A percentile compares a stretch with the other conserved stretches of the same genome.
Evolutionary conservation across 23 red algal species (phyloP).

Genomic region (Gracilaria vermiculophylla): DNA sequence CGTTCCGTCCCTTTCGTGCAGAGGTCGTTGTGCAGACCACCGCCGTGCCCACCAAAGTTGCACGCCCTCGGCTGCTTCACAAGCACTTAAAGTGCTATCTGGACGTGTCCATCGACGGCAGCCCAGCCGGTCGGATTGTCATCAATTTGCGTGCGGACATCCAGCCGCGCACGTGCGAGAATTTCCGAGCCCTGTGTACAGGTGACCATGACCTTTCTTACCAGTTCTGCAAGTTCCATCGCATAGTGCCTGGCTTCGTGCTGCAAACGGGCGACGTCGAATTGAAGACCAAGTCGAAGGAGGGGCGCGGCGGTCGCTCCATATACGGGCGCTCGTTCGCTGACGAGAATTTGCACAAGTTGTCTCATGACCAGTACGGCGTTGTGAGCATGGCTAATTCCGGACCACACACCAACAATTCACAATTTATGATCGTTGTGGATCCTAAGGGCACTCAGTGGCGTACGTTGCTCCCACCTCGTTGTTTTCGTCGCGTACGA

Average conservation of each 20-base stretch:
- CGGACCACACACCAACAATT: slow-evolving; percentile 89
- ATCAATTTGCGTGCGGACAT: slow-evolving; percentile 74
- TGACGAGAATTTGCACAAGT: slow-evolving; percentile 80
- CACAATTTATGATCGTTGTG: slow-evolving; percentile 72
- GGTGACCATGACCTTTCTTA: slow-evolving; percentile 69
- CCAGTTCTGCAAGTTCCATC: slow-evolving; percentile 86
- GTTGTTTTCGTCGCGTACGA: too few relatives aligned
- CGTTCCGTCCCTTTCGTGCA: background rate
- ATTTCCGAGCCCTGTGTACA: slow-evolving; percentile 71
- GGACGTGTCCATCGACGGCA: slow-evolving; percentile 71
- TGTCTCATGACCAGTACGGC: slow-evolving; percentile 73
- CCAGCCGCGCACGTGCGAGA: slow-evolving; percentile 82
- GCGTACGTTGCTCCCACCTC: slow-evolving; percentile 17
- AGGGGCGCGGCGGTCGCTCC: slow-evolving; percentile 84
- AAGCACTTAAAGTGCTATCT: slow-evolving; percentile 68
- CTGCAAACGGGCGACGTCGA: slow-evolving; percentile 90
- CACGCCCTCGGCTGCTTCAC: slow-evolving; percentile 20
- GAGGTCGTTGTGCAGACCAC: slow-evolving; percentile 43
- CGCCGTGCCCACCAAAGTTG: slow-evolving; percentile 8
- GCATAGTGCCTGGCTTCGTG: slow-evolving; percentile 91
- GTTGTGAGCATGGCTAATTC: slow-evolving; percentile 96
- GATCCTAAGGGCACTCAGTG: slow-evolving; percentile 51
- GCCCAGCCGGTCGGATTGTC: slow-evolving; percentile 68
- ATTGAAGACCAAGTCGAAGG: slow-evolving; percentile 60
- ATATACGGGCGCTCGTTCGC: slow-evolving; percentile 92